Base-by-base conservation (phyloP, 2,329 filamentous ascomycete genomes). In the Colletotrichum coccodes region DNA sequence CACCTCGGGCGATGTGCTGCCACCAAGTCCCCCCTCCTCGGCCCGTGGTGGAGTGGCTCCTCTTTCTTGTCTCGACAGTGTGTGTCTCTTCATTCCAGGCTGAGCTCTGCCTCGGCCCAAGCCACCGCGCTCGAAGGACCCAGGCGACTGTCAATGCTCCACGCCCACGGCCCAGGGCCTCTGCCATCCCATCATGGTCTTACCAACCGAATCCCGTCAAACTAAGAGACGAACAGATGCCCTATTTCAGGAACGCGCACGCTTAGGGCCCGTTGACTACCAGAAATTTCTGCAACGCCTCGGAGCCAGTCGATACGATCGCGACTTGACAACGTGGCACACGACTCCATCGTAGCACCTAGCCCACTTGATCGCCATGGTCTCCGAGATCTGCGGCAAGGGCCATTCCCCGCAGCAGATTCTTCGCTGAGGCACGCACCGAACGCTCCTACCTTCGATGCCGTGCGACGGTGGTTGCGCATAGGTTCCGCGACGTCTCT, bases 341-440 rank as follows among this genome's bases (percentile, higher is more conserved):
- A 64, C 44, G 16, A 40, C 53, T 60, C 49, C 54, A 50, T 54
- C 23, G 49, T 54, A 34, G 42, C 40, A 47, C 32, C 54, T 7
- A 66, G 23, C 61, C 54, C 61, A 56, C 61, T 69, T 66, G 66
- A 69, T 69, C 62, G 61, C 34, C 62, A 38, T 44, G 47, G 26
- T 56, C 54, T 69, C 54, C 49, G 62, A 65, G 65, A 68, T 68
- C 65, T 68, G 23, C 54, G 54, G 49, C 65, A 65, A 60, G 65
- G 65, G 47, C 47, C 44, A 42, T 50, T 44, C 61, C 65, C 54
- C 62, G 61, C 54, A 50, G 61, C 54, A 50, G 42, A 18, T 47
- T 58, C 30, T 26, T 42, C 32, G 50, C 60, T 18, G 36, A 32
- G 26, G 30, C 32, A 50, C 30, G 14, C 16, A 30, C 28, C 21